These are phyloP conservation scores for Xylaria scruposa DNA, from an alignment of 495 filamentous ascomycete genomes.

Conservation along the genomic window DNA sequence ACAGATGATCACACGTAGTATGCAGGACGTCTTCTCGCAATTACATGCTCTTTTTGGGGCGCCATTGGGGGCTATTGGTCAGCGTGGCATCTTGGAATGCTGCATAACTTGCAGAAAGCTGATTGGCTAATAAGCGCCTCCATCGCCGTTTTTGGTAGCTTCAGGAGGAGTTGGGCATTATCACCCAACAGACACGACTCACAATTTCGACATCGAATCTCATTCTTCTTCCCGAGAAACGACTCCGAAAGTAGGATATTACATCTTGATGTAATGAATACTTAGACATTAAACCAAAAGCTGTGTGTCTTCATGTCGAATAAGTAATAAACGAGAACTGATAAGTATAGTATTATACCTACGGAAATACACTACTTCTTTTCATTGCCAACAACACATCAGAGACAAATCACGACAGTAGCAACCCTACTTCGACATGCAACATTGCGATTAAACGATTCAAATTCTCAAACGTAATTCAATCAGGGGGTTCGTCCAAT, in stretches of 20 bases:
- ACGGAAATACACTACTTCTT: not conserved
- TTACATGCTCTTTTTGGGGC: not conserved
- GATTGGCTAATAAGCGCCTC: slow-evolving; percentile 10
- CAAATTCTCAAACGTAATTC: slow-evolving; percentile 22
- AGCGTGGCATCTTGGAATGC: not conserved
- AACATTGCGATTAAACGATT: slow-evolving; percentile 2
- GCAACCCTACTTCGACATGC: slow-evolving; percentile 15
- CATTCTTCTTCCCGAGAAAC: not conserved
- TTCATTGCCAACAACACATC: not conserved
- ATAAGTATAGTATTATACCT: not conserved
- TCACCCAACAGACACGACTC: not conserved
- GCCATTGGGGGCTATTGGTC: not conserved
- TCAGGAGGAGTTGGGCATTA: not conserved
- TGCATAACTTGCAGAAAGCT: not conserved
- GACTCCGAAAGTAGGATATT: too few species aligned
- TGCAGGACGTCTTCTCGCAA: slow-evolving; percentile 20
- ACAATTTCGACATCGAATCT: not conserved
- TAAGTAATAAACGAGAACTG: not conserved
- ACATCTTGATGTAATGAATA: not conserved
- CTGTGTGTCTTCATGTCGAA: not conserved
- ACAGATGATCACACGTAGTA: slow-evolving; percentile 20
- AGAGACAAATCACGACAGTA: not conserved
- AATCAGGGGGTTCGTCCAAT: slow-evolving; percentile 7
- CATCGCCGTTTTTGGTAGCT: slow-evolving; percentile 21
- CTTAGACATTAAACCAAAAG: not conserved